These are phyloP conservation scores for Russula sp. DNA, from an alignment of 768 basidiomycete species.

Conservation along the genomic window DNA sequence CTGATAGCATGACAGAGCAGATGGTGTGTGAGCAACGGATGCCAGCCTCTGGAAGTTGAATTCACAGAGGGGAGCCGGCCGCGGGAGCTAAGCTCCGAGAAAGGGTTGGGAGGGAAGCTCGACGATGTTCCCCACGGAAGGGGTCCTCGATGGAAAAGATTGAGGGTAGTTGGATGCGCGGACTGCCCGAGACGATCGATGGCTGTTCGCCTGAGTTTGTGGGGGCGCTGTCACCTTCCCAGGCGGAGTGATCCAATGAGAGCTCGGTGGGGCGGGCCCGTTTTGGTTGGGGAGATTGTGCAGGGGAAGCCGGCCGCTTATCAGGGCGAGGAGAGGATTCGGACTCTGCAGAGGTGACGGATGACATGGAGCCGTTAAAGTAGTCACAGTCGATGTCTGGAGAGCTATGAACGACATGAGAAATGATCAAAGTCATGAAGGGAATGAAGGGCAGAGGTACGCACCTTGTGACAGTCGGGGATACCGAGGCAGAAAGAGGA, in stretches of 20 bases:
- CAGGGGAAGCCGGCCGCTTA: slow-evolving; percentile 57
- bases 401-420: slow-evolving; percentile 32
- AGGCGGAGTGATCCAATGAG: slow-evolving; percentile 33
- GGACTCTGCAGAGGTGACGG: slow-evolving; percentile 67
- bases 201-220: slow-evolving; percentile 37
- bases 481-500: slow-evolving; percentile 27
- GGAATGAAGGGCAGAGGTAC: slow-evolving; percentile 20
- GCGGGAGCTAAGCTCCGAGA: slow-evolving; percentile 47
- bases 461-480: slow-evolving; percentile 30
- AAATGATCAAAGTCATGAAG: slow-evolving; percentile 6
- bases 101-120: slow-evolving; percentile 62
- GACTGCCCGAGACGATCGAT: slow-evolving; percentile 44
- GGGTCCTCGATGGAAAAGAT: slow-evolving; percentile 69
- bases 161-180: slow-evolving; percentile 67
- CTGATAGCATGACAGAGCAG: slow-evolving; percentile 47
- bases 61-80: slow-evolving; percentile 58
- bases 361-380: slow-evolving; percentile 69
- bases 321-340: slow-evolving; percentile 60
- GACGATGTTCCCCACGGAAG: slow-evolving; percentile 52
- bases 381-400: slow-evolving; percentile 46
- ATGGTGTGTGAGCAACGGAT: slow-evolving; percentile 28
- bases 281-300: slow-evolving; percentile 43
- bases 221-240: slow-evolving; percentile 31
- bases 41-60: slow-evolving; percentile 37
- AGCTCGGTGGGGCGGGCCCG: slow-evolving; percentile 41